These are phyloP conservation scores for Venturia nashicola DNA, from an alignment of 2,329 filamentous ascomycete genomes.

Conservation along the genomic window DNA sequence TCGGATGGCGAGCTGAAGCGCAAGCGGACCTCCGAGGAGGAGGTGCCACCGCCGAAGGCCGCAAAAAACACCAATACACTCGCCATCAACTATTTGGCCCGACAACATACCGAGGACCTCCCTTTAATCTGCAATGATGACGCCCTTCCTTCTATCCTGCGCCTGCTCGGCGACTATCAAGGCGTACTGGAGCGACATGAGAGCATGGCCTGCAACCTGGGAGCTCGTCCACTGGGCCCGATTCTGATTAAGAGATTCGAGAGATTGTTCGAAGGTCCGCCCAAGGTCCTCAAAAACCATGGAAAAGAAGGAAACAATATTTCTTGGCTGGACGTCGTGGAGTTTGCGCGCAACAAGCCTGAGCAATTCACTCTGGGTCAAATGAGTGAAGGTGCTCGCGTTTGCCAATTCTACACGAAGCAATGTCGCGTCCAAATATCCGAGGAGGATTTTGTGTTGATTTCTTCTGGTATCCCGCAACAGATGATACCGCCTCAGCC, in stretches of 20 bases:
- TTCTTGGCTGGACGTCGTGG: conserved; percentile 76
- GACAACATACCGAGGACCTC: conserved; percentile 48
- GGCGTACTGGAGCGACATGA: conserved; percentile 75
- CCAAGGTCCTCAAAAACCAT: conserved; percentile 51
- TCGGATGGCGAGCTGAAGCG: conserved; percentile 24
- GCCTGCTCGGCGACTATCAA: conserved; percentile 69
- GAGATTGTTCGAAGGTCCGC: conserved; percentile 70
- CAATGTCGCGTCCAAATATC: conserved; percentile 73
- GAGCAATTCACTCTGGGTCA: conserved; percentile 64
- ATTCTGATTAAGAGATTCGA: conserved; percentile 80
- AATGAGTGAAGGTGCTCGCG: conserved; percentile 53
- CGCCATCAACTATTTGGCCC: conserved; percentile 56
- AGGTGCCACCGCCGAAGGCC: background rate
- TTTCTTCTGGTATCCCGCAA: conserved; percentile 71
- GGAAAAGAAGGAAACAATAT: conserved; percentile 50
- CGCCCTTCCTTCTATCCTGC: conserved; percentile 60
- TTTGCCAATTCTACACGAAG: conserved; percentile 73
- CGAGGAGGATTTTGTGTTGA: conserved; percentile 78
- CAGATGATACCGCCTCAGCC: conserved; percentile 71
- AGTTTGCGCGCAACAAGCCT: conserved; percentile 70
- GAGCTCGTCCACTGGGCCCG: conserved; percentile 69
- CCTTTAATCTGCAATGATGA: conserved; percentile 53
- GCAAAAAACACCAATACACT: conserved; percentile 21
- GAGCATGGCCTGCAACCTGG: conserved; percentile 73
- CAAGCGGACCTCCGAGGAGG: conserved; percentile 32